Base-by-base conservation (phyloP, 805 yeast species). In the Metschnikowia amazonensis region DNA sequence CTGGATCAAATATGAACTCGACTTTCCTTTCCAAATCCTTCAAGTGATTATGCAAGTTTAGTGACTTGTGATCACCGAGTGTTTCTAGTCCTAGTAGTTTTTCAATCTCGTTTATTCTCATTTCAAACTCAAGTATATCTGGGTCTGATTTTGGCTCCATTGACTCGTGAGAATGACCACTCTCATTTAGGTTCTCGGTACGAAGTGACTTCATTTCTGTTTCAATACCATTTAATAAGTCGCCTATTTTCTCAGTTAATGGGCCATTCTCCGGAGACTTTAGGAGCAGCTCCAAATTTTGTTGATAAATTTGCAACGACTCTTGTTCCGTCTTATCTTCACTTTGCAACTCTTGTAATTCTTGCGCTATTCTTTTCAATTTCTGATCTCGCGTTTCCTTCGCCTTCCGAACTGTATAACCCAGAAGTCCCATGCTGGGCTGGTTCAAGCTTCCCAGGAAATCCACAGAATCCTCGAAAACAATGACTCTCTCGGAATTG, bases 301-400 rank as follows among this genome's bases (percentile, higher is more conserved):
- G 32, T 21, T 35, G 42, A 20, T 42, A 43, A 10, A 13, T 27
- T 17, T 32, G 39, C 9, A 46, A 31, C 20, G 32, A 31, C n/a
- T 34, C 14, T 17, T 25, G 25, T 24, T 47, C 51, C 5, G 33
- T 49, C 14, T 36, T 39, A 8, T 46, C 46, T 18, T 45, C 53
- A 11, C n/a, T 36, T 38, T 60, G 53, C 2, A 73, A 46, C 45
- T 70, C 75, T n/a, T 60, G 60, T 34, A 75, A 47, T 46, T 75
- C 80, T 10, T 59, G 53, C 5, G 60, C 52, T 24, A 75, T 66
- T 35, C 79, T 49, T 6, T 61, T 60, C 29, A 75, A 42, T 47
- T 62, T 67, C 56, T 72, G 74, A 28, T 58, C 68, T 17, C 53
- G 51, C 0, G 75, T 66, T 49, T 75, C 79, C 21, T 55, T 59